These are phyloP conservation scores for Phytophthora sojae DNA, from an alignment of 352 stramenopile species.

Conservation along the genomic window DNA sequence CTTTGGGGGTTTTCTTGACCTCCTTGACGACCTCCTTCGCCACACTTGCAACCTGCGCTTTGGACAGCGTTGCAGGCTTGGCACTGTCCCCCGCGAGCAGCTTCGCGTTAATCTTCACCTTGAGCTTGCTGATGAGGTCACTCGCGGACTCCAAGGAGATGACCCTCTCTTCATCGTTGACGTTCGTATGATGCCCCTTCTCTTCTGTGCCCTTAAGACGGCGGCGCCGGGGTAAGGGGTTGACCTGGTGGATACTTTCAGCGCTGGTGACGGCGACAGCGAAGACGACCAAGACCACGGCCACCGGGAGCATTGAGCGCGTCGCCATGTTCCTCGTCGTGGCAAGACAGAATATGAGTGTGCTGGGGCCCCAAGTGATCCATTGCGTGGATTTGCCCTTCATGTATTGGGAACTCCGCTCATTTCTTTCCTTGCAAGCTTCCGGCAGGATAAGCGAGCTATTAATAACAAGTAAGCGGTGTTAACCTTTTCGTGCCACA, in stretches of 20 bases:
- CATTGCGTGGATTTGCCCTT: background rate
- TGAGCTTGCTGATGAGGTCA: background rate
- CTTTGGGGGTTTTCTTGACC: background rate
- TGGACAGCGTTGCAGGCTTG: background rate
- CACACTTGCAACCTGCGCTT: background rate
- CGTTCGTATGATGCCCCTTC: background rate
- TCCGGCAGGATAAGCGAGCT: too few species aligned
- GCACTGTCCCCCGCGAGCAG: background rate
- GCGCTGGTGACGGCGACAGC: background rate
- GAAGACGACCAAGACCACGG: background rate
- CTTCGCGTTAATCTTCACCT: background rate
- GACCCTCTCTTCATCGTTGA: background rate
- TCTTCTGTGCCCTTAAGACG: background rate
- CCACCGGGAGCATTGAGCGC: background rate
- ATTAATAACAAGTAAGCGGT: too few species aligned
- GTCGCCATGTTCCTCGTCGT: background rate
- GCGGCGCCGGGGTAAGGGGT: background rate
- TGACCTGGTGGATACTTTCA: background rate
- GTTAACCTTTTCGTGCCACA: too few species aligned
- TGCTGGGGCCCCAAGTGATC: background rate
- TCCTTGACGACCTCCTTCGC: background rate
- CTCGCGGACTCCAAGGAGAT: background rate
- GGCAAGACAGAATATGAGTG: background rate
- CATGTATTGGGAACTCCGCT: background rate
- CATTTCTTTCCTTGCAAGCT: too few species aligned